These are phyloP conservation scores for Barnettozyma vustinii DNA, from an alignment of 805 yeast genomes.

Conservation along the genomic window DNA sequence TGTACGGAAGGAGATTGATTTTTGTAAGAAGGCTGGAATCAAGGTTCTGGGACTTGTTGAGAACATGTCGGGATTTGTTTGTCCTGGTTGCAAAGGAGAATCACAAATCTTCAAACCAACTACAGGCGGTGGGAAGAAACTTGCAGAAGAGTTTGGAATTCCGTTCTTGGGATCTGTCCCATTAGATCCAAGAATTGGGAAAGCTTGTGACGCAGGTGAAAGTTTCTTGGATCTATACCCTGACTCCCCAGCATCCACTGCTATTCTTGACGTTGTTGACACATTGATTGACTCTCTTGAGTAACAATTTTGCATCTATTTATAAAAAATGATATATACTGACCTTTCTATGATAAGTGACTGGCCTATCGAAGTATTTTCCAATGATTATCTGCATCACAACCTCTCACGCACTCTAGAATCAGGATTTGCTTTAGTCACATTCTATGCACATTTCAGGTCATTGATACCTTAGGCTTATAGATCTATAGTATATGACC, in stretches of 20 bases:
- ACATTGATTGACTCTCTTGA: constrained; percentile 45
- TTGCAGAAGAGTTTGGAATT: constrained; percentile 74
- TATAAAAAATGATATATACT: not conserved
- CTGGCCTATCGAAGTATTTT: not conserved
- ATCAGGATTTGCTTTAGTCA: no score
- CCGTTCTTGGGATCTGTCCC: constrained; percentile 92
- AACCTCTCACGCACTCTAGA: no score
- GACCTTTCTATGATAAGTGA: not conserved
- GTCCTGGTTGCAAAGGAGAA: constrained; percentile 90
- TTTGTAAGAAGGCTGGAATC: constrained; percentile 87
- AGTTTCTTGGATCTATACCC: constrained; percentile 79
- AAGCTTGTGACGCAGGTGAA: constrained; percentile 80
- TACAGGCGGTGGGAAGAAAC: constrained; percentile 89
- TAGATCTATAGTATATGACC: no score
- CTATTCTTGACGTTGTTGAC: constrained; percentile 81
- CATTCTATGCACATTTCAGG: no score
- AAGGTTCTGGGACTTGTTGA: constrained; percentile 87
- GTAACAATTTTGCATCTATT: not conserved
- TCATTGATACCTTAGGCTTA: no score
- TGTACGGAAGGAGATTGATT: constrained; percentile 93
- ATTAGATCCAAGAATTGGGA: constrained; percentile 90
- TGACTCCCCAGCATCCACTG: constrained; percentile 88
- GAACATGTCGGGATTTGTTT: constrained; percentile 97
- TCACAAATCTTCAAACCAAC: constrained; percentile 90
- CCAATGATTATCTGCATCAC: no score